These are phyloP conservation scores for Ceratobasidium theobromae DNA, from an alignment of 1,284 basidiomycete species.

Conservation along the genomic window DNA sequence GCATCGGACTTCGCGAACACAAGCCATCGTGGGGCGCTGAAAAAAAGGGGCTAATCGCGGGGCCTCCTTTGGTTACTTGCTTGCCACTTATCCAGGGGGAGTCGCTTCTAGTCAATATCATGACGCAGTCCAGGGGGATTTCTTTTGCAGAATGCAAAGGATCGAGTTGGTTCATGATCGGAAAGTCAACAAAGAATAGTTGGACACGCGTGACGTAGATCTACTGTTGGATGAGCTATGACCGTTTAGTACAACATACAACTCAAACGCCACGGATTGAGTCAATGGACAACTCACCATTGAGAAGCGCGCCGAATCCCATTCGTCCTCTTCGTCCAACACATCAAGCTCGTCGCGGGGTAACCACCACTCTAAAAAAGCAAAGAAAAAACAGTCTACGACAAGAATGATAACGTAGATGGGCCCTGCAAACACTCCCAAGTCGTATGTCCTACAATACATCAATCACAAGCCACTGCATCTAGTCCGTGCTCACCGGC, in stretches of 20 bases:
- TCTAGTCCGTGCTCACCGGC: slow-evolving; percentile 53
- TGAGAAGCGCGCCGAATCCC: slow-evolving; percentile 46
- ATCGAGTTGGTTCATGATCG: not conserved
- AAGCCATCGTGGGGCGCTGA: not conserved
- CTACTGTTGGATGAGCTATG: no score
- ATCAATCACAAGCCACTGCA: slow-evolving; percentile 13
- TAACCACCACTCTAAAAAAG: slow-evolving; percentile 73
- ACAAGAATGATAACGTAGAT: slow-evolving; percentile 79
- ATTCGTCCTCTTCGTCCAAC: slow-evolving; percentile 57
- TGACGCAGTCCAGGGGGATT: not conserved
- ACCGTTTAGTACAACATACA: no score
- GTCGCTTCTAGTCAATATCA: not conserved
- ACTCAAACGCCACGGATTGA: no score
- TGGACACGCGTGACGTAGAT: not conserved
- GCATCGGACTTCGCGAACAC: no score
- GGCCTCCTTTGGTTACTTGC: not conserved
- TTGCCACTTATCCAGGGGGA: not conserved
- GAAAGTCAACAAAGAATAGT: not conserved
- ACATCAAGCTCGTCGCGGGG: slow-evolving; percentile 58
- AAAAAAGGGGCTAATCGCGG: not conserved
- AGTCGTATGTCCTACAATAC: slow-evolving; percentile 58
- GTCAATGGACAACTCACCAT: slow-evolving; percentile 20
- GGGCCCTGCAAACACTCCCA: slow-evolving; percentile 72
- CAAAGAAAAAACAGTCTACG: slow-evolving; percentile 78
- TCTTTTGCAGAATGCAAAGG: no score